Evolutionary conservation across 148 eudicot genomes (phyloP).

Genomic region (Polygonum maritimum): DNA sequence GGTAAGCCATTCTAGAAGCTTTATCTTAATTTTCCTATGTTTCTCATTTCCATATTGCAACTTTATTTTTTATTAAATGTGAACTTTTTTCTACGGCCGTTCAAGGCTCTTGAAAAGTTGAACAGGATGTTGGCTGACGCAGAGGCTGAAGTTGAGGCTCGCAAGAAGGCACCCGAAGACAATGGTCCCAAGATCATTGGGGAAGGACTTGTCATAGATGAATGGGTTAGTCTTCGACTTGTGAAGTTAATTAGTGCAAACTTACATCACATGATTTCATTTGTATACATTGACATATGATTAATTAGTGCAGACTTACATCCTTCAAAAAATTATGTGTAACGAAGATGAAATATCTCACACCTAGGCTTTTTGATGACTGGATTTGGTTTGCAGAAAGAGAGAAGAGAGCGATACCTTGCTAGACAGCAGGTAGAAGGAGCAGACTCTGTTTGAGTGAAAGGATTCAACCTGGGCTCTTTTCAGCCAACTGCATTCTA

Average conservation of each 20-base stretch:
- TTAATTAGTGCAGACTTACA: not conserved
- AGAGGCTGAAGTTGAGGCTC: constrained; percentile 87
- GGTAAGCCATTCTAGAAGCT: constrained; percentile 35
- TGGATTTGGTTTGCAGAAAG: constrained; percentile 43
- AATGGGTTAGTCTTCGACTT: constrained; percentile 60
- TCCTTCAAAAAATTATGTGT: not conserved
- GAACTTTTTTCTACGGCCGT: not conserved
- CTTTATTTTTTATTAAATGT: not conserved
- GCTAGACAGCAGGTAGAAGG: constrained; percentile 87
- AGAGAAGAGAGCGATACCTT: constrained; percentile 86
- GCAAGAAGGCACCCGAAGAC: constrained; percentile 86
- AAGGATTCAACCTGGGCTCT: not conserved
- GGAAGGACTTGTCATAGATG: constrained; percentile 97
- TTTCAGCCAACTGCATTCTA: not conserved
- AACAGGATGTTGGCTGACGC: constrained; percentile 91
- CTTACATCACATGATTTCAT: not conserved
- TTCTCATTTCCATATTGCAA: not conserved
- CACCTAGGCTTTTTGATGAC: not conserved
- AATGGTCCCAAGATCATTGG: constrained; percentile 79
- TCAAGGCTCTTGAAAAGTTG: constrained; percentile 82
- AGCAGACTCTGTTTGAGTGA: constrained; percentile 48
- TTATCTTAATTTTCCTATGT: not conserved
- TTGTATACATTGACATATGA: not conserved
- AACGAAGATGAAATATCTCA: no score
- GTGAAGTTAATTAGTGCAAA: not conserved